Evolutionary conservation across 306 rosid species (phyloP).

Genomic region (Cyclanthera cordifolia): DNA sequence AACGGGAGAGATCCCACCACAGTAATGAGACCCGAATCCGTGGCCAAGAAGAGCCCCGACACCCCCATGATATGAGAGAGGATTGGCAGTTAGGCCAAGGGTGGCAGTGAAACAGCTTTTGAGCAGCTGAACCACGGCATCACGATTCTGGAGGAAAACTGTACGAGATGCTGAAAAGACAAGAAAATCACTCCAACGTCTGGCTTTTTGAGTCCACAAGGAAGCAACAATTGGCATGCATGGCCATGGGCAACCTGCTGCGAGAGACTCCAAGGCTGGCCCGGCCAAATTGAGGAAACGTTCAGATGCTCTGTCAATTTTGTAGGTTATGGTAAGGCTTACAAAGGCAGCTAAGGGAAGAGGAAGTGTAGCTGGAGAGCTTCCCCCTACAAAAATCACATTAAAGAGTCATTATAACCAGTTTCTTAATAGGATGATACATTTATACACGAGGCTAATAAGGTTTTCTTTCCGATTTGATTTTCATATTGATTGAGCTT

Average conservation of each 20-base stretch:
- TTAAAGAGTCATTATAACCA: background rate
- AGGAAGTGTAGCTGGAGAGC: conserved; percentile 89
- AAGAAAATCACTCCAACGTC: conserved; percentile 86
- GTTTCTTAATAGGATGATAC: background rate
- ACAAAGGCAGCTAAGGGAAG: conserved; percentile 95
- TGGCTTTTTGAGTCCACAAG: conserved; percentile 96
- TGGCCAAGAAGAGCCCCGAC: conserved; percentile 90
- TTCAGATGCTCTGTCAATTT: conserved; percentile 67
- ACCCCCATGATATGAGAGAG: conserved; percentile 60
- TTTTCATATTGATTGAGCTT: background rate
- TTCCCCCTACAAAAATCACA: conserved; percentile 37
- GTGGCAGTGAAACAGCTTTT: conserved; percentile 89
- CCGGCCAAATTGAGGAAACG: conserved; percentile 86
- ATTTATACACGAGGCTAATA: background rate
- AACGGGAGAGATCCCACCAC: conserved; percentile 67
- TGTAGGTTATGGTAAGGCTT: conserved; percentile 89
- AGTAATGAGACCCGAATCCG: conserved; percentile 64
- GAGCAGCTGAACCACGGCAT: conserved; percentile 70
- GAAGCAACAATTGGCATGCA: conserved; percentile 98
- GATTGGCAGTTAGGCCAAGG: conserved; percentile 56
- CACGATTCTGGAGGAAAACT: conserved; percentile 75
- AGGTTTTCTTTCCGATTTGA: background rate
- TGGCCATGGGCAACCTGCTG: conserved; percentile 98
- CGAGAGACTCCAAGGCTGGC: conserved; percentile 79
- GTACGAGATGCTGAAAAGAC: conserved; percentile 84